Evolutionary conservation across 805 yeast genomes (phyloP).

Genomic region (Metschnikowia santaceciliae): DNA sequence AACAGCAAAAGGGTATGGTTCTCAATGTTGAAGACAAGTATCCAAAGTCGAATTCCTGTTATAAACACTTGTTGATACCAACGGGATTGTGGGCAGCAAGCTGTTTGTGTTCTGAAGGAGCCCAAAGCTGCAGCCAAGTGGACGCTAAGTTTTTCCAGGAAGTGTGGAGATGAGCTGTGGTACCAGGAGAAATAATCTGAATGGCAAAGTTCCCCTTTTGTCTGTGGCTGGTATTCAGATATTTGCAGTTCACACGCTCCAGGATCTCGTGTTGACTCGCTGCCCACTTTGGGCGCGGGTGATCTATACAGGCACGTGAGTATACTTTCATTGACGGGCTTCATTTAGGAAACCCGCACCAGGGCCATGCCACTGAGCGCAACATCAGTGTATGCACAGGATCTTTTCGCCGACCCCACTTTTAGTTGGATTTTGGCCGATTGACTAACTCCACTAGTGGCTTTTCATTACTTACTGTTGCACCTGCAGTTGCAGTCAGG

Average conservation of each 20-base stretch:
- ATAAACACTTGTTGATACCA: neutral
- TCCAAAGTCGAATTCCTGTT: neutral
- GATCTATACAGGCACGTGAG: constrained; percentile 3
- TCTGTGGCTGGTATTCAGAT: neutral
- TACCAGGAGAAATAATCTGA: neutral
- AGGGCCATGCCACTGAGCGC: neutral
- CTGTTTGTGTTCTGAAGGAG: neutral
- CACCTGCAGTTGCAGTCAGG: constrained; percentile 90
- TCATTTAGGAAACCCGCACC: neutral
- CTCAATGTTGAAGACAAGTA: neutral
- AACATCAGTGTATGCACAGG: neutral
- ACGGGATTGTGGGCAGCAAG: neutral
- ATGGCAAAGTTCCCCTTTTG: neutral
- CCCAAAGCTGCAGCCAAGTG: neutral
- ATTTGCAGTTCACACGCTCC: constrained; percentile 1
- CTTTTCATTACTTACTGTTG: constrained; percentile 42
- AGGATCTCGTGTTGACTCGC: constrained; percentile 1
- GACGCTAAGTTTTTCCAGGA: neutral
- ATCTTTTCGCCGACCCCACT: too few relatives aligned
- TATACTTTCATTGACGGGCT: neutral
- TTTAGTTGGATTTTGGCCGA: neutral
- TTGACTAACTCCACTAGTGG: neutral
- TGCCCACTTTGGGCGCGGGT: constrained; percentile 5
- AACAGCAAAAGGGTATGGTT: neutral
- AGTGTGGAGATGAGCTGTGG: neutral